Conservation (phyloP, 257 asterid species). For the Nicotiana sylvestris region DNA sequence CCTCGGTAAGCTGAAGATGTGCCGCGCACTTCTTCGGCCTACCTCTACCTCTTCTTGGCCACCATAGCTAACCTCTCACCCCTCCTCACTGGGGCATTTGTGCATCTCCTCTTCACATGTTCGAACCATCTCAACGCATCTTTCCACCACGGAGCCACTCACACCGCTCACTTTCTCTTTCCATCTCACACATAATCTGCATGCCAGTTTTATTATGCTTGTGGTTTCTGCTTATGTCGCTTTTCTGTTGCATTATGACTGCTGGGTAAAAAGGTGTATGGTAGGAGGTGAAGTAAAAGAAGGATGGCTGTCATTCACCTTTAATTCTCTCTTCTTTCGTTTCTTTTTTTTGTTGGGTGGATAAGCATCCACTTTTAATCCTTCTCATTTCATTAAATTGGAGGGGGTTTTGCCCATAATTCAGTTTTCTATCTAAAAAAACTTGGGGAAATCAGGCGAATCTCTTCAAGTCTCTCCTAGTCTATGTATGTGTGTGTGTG, state of each 20-base stretch:
- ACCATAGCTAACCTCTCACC: no score
- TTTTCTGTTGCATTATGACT: neutral
- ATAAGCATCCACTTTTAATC: neutral
- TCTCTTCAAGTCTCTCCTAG: neutral
- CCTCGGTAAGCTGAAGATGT: no score
- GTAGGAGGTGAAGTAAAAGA: neutral
- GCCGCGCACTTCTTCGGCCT: no score
- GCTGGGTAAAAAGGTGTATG: neutral
- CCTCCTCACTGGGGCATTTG: no score
- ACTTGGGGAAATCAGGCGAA: neutral
- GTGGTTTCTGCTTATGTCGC: neutral
- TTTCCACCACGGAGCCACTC: no score
- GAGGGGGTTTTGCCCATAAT: neutral
- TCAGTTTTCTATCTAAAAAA: neutral
- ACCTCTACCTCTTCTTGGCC: no score
- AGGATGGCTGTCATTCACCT: neutral
- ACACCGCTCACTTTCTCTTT: neutral
- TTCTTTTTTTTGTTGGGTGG: neutral
- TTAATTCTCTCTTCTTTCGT: neutral
- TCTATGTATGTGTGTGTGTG: no score
- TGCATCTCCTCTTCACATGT: no score
- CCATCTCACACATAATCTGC: neutral
- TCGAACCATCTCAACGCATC: no score
- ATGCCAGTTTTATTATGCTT: neutral
- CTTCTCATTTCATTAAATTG: neutral